A percentile compares a stretch with the other conserved stretches of the same genome.
These are phyloP conservation scores for Anisodus tanguticus DNA, from an alignment of 257 asterid genomes.

Conservation along the genomic window DNA sequence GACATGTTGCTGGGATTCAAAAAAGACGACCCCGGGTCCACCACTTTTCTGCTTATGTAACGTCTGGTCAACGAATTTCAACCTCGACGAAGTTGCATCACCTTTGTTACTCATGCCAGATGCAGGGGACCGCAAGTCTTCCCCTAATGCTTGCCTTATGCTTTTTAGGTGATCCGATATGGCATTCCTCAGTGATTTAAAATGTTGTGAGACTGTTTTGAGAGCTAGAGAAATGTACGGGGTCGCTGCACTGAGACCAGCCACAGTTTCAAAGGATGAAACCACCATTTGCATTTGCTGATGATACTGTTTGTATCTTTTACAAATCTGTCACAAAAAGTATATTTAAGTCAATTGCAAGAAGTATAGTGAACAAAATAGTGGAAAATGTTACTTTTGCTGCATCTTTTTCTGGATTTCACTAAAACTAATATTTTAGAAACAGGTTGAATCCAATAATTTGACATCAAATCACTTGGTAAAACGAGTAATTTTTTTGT, in stretches of 20 bases:
- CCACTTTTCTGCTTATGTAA: constrained; percentile 50
- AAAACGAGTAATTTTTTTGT: not conserved
- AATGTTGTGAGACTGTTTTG: constrained; percentile 58
- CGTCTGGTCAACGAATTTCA: constrained; percentile 55
- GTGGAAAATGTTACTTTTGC: not conserved
- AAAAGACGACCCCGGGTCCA: constrained; percentile 35
- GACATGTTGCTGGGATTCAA: constrained; percentile 55
- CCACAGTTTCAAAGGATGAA: constrained; percentile 75
- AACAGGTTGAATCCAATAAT: not conserved
- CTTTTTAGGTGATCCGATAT: constrained; percentile 57
- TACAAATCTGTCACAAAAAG: constrained; percentile 53
- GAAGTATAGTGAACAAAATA: not conserved
- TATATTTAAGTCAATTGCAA: not conserved
- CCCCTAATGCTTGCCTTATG: constrained; percentile 52
- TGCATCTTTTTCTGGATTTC: not conserved
- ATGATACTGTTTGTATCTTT: constrained; percentile 67
- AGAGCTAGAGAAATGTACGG: constrained; percentile 69
- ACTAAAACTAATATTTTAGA: not conserved
- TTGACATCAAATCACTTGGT: not conserved
- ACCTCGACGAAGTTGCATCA: constrained; percentile 43
- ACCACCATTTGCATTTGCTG: constrained; percentile 88
- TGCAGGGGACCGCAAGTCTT: constrained; percentile 55
- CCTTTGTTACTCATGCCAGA: constrained; percentile 38
- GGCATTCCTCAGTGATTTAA: constrained; percentile 55
- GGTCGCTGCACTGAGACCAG: constrained; percentile 72